Percentiles rank a stretch among this genome's conserved stretches.
These are phyloP conservation scores for Lolium perenne DNA, from an alignment of 176 grass and related monocot species.

Conservation along the genomic window DNA sequence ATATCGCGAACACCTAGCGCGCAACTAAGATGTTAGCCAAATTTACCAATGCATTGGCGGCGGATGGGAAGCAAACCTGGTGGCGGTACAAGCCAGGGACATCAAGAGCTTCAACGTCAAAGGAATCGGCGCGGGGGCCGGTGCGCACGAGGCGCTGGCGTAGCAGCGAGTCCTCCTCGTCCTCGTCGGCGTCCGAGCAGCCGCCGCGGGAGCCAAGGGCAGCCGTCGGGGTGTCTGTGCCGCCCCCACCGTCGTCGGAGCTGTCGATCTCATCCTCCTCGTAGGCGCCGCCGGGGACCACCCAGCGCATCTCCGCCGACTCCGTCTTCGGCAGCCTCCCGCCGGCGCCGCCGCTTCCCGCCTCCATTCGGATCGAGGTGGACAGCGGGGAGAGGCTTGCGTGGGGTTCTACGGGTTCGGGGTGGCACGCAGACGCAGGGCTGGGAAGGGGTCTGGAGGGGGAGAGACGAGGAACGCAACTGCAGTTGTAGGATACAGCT, in stretches of 20 bases:
- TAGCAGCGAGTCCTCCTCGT: conserved; percentile 66
- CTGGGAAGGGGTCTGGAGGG: not conserved
- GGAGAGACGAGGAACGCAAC: conserved; percentile 31
- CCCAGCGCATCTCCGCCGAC: conserved; percentile 84
- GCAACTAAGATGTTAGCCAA: not conserved
- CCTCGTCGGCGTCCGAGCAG: conserved; percentile 57
- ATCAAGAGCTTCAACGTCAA: conserved; percentile 91
- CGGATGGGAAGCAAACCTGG: conserved; percentile 18
- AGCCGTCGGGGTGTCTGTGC: conserved; percentile 36
- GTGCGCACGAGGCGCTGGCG: conserved; percentile 85
- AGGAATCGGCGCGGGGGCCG: conserved; percentile 81
- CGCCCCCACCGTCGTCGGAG: conserved; percentile 55
- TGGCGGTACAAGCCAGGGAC: conserved; percentile 66
- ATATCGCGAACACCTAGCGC: not conserved
- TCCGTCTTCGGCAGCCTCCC: conserved; percentile 69
- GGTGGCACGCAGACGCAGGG: not conserved
- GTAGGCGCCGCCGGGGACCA: conserved; percentile 45
- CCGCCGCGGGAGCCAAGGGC: conserved; percentile 41
- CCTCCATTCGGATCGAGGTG: conserved; percentile 45
- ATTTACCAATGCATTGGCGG: not conserved
- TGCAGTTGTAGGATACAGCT: conserved; percentile 44
- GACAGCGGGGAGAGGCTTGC: not conserved
- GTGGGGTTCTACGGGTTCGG: not conserved
- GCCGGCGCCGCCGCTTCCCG: conserved; percentile 36
- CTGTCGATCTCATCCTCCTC: conserved; percentile 77